A percentile compares a stretch with the other conserved stretches of the same genome.
Evolutionary conservation across 257 asterid genomes (phyloP).

Genomic region (Buddleja alternifolia): DNA sequence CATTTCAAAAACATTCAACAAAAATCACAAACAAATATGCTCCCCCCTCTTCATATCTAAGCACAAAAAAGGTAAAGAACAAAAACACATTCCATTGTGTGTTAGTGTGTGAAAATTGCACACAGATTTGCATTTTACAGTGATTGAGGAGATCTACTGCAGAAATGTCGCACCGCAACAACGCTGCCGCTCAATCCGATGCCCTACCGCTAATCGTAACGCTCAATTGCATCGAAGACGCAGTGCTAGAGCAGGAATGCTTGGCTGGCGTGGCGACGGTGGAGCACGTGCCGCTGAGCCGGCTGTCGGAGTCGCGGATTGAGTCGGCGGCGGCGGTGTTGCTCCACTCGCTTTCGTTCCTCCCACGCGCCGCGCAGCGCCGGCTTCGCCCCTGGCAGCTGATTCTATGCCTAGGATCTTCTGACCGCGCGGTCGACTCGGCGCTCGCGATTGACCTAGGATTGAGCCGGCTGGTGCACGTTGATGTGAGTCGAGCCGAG

Average conservation of each 20-base stretch:
- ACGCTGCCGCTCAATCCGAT: constrained; percentile 38
- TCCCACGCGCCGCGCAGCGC: constrained; percentile 99
- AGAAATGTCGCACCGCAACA: constrained; percentile 51
- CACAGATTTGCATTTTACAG: constrained; percentile 27
- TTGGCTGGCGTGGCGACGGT: constrained; percentile 72
- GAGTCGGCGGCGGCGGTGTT: constrained; percentile 86
- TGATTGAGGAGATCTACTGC: constrained; percentile 44
- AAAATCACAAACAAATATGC: not conserved
- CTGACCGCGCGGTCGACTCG: constrained; percentile 87
- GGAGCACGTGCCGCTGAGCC: constrained; percentile 90
- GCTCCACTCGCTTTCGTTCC: constrained; percentile 92
- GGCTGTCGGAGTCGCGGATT: constrained; percentile 86
- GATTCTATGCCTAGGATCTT: constrained; percentile 89
- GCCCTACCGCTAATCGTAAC: constrained; percentile 73
- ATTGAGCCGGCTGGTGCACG: constrained; percentile 73
- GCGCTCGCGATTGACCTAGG: constrained; percentile 89
- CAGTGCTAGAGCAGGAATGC: constrained; percentile 75
- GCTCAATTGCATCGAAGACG: constrained; percentile 90
- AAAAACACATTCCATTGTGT: constrained; percentile 20
- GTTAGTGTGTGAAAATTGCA: constrained; percentile 19
- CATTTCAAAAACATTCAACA: not conserved
- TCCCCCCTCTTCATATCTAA: not conserved
- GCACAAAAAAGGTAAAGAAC: not conserved
- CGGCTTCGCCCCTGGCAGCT: constrained; percentile 96
- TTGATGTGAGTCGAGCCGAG: constrained; percentile 90